Conservation (phyloP, 1,284 basidiomycete species). For the Schizopora paradoxa region DNA sequence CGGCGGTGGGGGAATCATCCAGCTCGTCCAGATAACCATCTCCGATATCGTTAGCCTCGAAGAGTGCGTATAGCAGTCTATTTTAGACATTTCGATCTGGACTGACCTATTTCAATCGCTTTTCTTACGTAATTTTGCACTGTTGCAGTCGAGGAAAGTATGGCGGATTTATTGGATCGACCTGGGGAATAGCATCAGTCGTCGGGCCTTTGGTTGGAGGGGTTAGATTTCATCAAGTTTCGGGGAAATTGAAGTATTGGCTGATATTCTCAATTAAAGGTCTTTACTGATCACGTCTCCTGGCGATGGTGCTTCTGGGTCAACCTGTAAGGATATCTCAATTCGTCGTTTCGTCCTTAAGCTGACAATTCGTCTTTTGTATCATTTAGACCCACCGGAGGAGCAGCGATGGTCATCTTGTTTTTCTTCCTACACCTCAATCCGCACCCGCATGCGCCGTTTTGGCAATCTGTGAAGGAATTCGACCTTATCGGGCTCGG, state of each 20-base stretch:
- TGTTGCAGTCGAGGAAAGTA: constrained; percentile 66
- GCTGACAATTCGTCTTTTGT: constrained; percentile 5
- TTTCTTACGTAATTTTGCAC: constrained; percentile 1
- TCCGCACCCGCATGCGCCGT: constrained; percentile 53
- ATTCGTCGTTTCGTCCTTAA: neutral
- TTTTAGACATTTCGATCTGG: neutral
- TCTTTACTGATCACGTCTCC: constrained; percentile 63
- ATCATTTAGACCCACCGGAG: constrained; percentile 62
- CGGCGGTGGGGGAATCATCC: constrained; percentile 74
- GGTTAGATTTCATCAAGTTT: constrained; percentile 35
- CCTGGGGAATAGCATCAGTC: constrained; percentile 78
- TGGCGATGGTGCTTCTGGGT: constrained; percentile 82
- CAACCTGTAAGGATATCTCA: constrained; percentile 45
- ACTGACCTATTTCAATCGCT: neutral
- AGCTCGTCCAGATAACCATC: constrained; percentile 64
- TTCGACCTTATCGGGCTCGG: constrained; percentile 77
- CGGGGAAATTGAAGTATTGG: neutral
- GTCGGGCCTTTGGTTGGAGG: constrained; percentile 73
- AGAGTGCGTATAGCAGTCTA: constrained; percentile 45
- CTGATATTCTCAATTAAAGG: constrained; percentile 36
- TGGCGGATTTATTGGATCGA: constrained; percentile 67
- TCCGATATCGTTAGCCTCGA: constrained; percentile 75
- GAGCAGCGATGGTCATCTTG: constrained; percentile 62
- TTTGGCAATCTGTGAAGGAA: constrained; percentile 53
- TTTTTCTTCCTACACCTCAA: constrained; percentile 84